Evolutionary conservation across 495 filamentous ascomycete genomes (phyloP), one percentile per base, ranked within the genome.

Genomic region (Penicillium riverlandense): DNA sequence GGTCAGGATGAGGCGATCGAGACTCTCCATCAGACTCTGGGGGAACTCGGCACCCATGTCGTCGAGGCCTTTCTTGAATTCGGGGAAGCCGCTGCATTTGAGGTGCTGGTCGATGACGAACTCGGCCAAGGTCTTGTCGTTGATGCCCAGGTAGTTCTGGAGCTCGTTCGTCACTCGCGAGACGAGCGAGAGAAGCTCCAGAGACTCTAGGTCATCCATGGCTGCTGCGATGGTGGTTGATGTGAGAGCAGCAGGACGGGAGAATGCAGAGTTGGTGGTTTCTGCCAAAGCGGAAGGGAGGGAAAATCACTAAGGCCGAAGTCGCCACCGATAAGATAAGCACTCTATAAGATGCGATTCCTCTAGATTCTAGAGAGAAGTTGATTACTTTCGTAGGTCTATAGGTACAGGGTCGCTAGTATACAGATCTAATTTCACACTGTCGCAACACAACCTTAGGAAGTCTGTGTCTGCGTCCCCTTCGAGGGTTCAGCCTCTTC

Each of bases 111-210:
- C 86, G 52, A 98, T 96, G 44, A 97, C 77, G 61, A 94, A 98
- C 63, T 97, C 92, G 40, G 92, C 90, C 12, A 97, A 72, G 1
- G 88, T 95, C 69, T 95, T 96, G 60, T 98, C 91, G 63, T 73
- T 85, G 56, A 96, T 83, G 29, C 91, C 89, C 42, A 98, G 66
- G 67, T 98, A 86, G 65, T 98, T 98, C 52, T 89, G 84, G 35
- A 97, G 72, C 69, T 98, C 92, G 29, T 83, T 88, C 31, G 88
- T 95, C 53, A 98, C 88, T 65, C 91, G 95, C 37, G 88, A 90
- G 48, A 97, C 90, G 45, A 98, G 80, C 49, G 88, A 94, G 47
- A 97, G 80, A 48, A 94, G 73, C 70, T 98, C 92, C 50, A 98
- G 80, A 50, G 83, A 85, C 54, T 85, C 81, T 45, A 97, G 76